Evolutionary conservation across 306 rosid species (phyloP), one percentile per base, ranked within the genome.

Genomic region (Urtica urens): DNA sequence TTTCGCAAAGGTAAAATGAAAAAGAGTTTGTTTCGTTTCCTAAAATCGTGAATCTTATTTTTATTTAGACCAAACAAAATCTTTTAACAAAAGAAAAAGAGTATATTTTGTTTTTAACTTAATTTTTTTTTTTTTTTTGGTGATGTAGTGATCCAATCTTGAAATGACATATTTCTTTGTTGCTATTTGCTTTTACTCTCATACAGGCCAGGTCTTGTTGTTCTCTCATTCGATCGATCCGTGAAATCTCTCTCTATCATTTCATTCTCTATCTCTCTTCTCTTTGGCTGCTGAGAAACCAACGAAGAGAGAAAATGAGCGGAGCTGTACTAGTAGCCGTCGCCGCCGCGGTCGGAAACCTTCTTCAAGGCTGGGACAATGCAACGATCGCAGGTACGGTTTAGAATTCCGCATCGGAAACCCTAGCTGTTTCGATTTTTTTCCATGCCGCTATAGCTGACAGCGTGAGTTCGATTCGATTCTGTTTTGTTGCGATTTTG

Each of bases 321-420:
- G 85, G 83, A 48, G 90, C 85, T 49, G 94, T 85, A 58, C 58
- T 85, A 46, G 76, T 90, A 38, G 95, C 99, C 13, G 42, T 76
- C 60, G 94, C 85, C 53, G 94, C 99, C 19, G 87, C 99, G n/a
- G 60, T 90, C 50, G 99, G 99, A 40, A 90, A 81, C 59, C 64
- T 85, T 13, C 71, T 90, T 17, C 64, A 79, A 38, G 99, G 99
- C 62, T 85, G 99, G 99, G 99, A 90, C 65, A 90, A 81, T 76
- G 87, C 99, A 13, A 82, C 99, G 15, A 77, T 90, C 20, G 97
- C 97, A 54, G 93, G 97, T 85, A 53, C 8, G 21, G n/a, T n/a
- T n/a, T 42, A 25, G 24, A 23, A 12, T 38, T 10, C 28, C 15
- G 5, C 59, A 25, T 28, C 1, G 7, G 10, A 19, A 40, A 49